These are phyloP conservation scores for Serendipita sp. DNA, from an alignment of 768 basidiomycete genomes.

Conservation along the genomic window DNA sequence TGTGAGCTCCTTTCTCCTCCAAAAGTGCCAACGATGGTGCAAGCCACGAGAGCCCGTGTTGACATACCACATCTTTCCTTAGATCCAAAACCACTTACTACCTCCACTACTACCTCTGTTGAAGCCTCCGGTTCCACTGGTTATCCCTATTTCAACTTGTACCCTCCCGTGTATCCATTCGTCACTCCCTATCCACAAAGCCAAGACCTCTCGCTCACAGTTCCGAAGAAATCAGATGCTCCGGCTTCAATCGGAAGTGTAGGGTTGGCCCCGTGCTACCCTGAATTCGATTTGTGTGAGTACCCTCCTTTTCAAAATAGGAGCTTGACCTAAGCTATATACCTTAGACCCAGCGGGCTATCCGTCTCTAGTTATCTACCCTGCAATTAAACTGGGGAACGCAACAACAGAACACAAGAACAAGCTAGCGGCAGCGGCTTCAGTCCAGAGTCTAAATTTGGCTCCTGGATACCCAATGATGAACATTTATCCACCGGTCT, in stretches of 20 bases:
- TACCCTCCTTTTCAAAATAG: neutral
- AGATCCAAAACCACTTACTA: neutral
- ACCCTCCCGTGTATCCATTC: constrained; percentile 9
- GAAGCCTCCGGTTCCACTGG: neutral
- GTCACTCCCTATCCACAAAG: constrained; percentile 9
- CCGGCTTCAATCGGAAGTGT: neutral
- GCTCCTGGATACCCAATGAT: constrained; percentile 3
- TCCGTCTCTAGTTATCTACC: constrained; percentile 7
- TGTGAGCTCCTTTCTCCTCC: constrained; percentile 1
- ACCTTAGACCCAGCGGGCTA: constrained; percentile 7
- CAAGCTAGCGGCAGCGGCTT: neutral
- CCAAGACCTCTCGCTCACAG: neutral
- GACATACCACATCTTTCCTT: neutral
- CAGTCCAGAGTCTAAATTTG: neutral
- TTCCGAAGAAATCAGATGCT: neutral
- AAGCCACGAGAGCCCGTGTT: neutral
- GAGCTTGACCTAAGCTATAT: neutral
- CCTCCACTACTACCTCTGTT: neutral
- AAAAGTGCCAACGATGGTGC: neutral
- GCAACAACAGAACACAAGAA: no score
- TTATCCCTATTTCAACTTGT: constrained; percentile 11
- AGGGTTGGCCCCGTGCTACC: constrained; percentile 1
- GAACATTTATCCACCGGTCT: constrained; percentile 11
- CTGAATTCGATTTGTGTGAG: constrained; percentile 9
- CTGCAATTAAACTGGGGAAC: neutral